Conservation (phyloP, 352 stramenopile genomes). For the Phytophthora ramorum region DNA sequence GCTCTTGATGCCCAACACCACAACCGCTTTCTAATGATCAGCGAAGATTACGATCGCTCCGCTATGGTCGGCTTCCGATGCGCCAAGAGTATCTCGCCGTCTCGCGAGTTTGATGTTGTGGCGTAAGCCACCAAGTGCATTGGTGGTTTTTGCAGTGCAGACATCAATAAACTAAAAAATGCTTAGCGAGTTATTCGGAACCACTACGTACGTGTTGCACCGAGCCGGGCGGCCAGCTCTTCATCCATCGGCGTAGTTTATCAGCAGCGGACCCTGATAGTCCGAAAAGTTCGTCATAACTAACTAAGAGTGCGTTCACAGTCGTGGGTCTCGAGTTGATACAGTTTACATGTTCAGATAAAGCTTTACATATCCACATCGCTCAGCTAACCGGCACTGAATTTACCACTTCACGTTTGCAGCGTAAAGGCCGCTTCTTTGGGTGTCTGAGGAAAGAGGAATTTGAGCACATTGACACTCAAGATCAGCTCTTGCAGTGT, state of each 20-base stretch:
- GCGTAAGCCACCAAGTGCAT: constrained; percentile 2
- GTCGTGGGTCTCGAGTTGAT: not conserved
- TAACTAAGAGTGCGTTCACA: no score
- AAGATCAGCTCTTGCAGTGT: constrained; percentile 77
- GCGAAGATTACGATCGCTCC: constrained; percentile 77
- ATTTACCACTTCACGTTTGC: constrained; percentile 1
- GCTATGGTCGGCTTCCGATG: constrained; percentile 82
- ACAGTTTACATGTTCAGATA: constrained; percentile 3
- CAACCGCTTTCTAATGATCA: constrained; percentile 80
- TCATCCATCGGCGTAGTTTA: no score
- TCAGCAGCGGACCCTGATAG: no score
- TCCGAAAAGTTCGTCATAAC: no score
- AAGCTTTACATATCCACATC: not conserved
- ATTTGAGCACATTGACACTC: constrained; percentile 82
- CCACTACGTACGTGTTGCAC: no score
- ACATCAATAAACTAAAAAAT: not conserved
- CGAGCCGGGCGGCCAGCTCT: no score
- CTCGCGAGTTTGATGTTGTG: constrained; percentile 18
- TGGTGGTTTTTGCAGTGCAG: not conserved
- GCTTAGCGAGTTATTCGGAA: no score
- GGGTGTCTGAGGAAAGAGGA: constrained; percentile 80
- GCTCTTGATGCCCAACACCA: constrained; percentile 66
- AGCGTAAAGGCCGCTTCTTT: constrained; percentile 71
- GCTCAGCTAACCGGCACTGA: not conserved
- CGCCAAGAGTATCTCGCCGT: constrained; percentile 38